These are phyloP conservation scores for Calocybe indica DNA, from an alignment of 768 basidiomycete genomes.

Conservation along the genomic window DNA sequence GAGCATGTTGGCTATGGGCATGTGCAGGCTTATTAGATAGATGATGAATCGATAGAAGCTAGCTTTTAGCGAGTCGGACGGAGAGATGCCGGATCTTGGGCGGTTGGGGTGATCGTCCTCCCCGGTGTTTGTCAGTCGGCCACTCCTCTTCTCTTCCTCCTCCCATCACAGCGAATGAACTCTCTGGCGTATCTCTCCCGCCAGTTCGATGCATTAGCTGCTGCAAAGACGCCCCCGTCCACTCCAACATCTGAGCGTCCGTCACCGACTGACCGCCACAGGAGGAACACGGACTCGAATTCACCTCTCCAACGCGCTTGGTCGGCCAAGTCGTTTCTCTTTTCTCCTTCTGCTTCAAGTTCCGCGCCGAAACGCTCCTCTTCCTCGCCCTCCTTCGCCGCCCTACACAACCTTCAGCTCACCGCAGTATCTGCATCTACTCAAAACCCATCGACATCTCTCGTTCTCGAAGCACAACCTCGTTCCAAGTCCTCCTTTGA, in stretches of 20 bases:
- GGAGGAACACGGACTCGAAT: conserved; percentile 15
- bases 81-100: conserved; percentile 9
- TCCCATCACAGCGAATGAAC: conserved; percentile 48
- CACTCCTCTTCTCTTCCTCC: neutral
- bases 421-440: conserved; percentile 17
- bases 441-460: conserved; percentile 17
- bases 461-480: conserved; percentile 19
- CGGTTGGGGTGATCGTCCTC: neutral
- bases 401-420: conserved; percentile 13
- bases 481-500: conserved; percentile 35
- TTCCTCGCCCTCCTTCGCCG: conserved; percentile 53
- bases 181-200: conserved; percentile 76
- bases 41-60: too few species aligned
- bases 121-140: too few species aligned
- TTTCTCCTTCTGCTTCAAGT: conserved; percentile 25
- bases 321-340: conserved; percentile 49
- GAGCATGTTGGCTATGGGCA: conserved; percentile 35
- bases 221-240: conserved; percentile 52
- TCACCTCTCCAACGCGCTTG: conserved; percentile 40
- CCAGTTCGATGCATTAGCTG: conserved; percentile 72
- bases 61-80: neutral
- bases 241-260: conserved; percentile 39
- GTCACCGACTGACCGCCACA: conserved; percentile 20
- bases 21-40: too few species aligned
- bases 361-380: conserved; percentile 48